Evolutionary conservation across 768 basidiomycete genomes (phyloP).

Genomic region (Tylopilus balloui): DNA sequence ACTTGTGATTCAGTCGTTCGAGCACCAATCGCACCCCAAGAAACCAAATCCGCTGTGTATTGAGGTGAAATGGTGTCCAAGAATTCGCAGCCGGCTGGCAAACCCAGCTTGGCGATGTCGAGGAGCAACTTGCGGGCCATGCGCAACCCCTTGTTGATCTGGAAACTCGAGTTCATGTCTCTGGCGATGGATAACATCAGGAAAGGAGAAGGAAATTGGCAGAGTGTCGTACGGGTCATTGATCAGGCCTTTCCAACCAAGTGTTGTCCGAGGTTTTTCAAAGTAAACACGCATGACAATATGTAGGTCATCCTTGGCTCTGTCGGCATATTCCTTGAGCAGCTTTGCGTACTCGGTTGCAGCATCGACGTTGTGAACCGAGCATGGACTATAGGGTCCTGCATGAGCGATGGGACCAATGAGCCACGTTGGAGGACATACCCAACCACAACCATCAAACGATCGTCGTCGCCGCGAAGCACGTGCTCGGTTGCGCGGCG

Average conservation of each 20-base stretch:
- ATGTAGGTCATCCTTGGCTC: slow-evolving; percentile 76
- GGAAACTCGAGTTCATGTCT: slow-evolving; percentile 87
- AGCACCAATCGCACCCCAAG: slow-evolving; percentile 96
- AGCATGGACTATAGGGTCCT: slow-evolving; percentile 68
- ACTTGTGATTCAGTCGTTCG: slow-evolving; percentile 92
- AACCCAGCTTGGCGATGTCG: slow-evolving; percentile 83
- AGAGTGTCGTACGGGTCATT: slow-evolving; percentile 67
- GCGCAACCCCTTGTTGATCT: slow-evolving; percentile 94
- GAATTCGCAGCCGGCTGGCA: slow-evolving; percentile 97
- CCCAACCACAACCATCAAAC: slow-evolving; percentile 90
- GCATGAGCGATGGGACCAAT: slow-evolving; percentile 6
- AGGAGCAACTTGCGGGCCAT: slow-evolving; percentile 82
- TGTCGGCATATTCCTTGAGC: slow-evolving; percentile 75
- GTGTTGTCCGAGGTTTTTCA: slow-evolving; percentile 92
- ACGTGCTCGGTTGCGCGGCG: slow-evolving; percentile 74
- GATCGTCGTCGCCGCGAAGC: slow-evolving; percentile 74
- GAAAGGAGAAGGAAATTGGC: neutral
- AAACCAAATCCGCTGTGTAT: slow-evolving; percentile 89
- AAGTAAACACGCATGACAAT: slow-evolving; percentile 99
- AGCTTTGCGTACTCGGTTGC: slow-evolving; percentile 84
- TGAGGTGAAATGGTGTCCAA: slow-evolving; percentile 75
- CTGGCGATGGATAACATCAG: slow-evolving; percentile 9
- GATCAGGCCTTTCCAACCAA: slow-evolving; percentile 99
- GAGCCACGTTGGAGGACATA: slow-evolving; percentile 30
- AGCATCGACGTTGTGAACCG: slow-evolving; percentile 84